Percentiles rank a stretch among this genome's conserved stretches.
phyloP scores from a whole-genome alignment of 257 asterid species.

The Solanum dulcamara region DNA sequence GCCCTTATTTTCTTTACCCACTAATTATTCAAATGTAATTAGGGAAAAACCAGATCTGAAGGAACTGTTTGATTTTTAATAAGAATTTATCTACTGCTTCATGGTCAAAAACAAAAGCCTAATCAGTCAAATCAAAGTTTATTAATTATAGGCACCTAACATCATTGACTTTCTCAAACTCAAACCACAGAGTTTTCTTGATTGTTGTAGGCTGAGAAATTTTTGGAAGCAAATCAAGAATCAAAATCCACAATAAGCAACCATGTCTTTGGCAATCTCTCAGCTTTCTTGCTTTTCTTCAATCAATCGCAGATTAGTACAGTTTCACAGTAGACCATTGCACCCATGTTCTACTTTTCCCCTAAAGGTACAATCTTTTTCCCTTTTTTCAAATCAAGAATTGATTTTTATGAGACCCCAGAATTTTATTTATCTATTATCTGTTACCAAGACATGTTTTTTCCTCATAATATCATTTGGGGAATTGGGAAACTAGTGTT shows the following conservation, averaged over 20 bases:
- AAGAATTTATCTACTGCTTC: neutral
- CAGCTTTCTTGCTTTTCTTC: conserved; percentile 25
- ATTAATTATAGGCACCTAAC: neutral
- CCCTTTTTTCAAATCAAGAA: neutral
- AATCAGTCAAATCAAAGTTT: neutral
- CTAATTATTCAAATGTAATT: neutral
- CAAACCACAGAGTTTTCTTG: neutral
- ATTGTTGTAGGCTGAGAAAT: neutral
- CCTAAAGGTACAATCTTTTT: conserved; percentile 12
- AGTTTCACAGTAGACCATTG: conserved; percentile 6
- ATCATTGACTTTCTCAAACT: neutral
- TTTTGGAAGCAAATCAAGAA: neutral
- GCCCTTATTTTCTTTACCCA: neutral
- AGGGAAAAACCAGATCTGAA: neutral
- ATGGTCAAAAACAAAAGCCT: neutral
- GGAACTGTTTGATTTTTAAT: neutral
- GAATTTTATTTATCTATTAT: neutral
- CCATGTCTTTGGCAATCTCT: conserved; percentile 23
- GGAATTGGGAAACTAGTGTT: neutral
- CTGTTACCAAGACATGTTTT: neutral
- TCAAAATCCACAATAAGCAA: neutral
- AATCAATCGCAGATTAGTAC: conserved; percentile 2
- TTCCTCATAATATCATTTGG: neutral
- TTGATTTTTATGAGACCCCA: neutral
- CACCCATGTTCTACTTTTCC: neutral